Evolutionary conservation across 345 rosid species (phyloP).

Genomic region (Turnera subulata): DNA sequence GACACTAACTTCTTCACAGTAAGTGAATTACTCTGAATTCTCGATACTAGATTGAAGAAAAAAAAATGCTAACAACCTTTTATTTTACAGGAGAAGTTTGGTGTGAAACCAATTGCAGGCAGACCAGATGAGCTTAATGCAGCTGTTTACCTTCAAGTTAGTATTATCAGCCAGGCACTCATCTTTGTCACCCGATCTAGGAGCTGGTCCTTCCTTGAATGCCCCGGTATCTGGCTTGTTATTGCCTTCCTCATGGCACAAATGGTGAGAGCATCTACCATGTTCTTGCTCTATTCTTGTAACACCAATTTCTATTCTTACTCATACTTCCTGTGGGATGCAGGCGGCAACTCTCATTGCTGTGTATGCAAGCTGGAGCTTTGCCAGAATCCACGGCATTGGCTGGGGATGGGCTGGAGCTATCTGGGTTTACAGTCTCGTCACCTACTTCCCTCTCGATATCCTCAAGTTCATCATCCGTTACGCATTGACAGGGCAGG

Average conservation of each 20-base stretch:
- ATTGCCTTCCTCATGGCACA: constrained; percentile 65
- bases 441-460: constrained; percentile 78
- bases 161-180: constrained; percentile 91
- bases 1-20: constrained; percentile 67
- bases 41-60: background rate
- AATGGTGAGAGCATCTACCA: constrained; percentile 29
- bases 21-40: too few relatives aligned
- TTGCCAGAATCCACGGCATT: constrained; percentile 69
- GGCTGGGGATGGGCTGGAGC: constrained; percentile 98
- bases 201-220: constrained; percentile 78
- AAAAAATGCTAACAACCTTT: background rate
- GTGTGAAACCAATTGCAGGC: constrained; percentile 41
- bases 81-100: constrained; percentile 51
- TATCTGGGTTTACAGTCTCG: constrained; percentile 76
- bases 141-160: constrained; percentile 92
- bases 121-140: constrained; percentile 57
- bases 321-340: background rate
- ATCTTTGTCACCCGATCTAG: constrained; percentile 92
- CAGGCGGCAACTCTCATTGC: constrained; percentile 79
- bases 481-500: constrained; percentile 72
- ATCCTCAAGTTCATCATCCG: constrained; percentile 68
- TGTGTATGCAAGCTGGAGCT: constrained; percentile 62
- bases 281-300: background rate
- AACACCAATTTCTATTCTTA: background rate
- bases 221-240: constrained; percentile 65